Conservation (phyloP, 352 stramenopile species). For the Globisporangium barbulae region DNA sequence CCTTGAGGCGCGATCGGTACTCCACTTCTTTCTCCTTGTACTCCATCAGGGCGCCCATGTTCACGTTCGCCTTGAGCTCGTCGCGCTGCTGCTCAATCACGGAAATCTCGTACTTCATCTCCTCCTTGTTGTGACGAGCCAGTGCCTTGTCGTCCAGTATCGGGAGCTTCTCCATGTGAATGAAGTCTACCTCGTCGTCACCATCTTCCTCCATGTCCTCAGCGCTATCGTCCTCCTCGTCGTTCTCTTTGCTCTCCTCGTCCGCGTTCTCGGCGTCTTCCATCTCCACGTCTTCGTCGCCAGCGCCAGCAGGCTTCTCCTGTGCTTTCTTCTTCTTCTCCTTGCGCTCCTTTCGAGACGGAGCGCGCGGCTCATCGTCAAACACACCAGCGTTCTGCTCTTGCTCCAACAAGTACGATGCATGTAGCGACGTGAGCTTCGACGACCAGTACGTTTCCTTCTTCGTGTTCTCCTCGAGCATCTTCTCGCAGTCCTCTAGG, state of each 20-base stretch:
- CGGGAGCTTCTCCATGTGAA: constrained; percentile 57
- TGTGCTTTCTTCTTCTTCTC: constrained; percentile 18
- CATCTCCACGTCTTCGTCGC: constrained; percentile 35
- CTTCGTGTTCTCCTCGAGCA: constrained; percentile 90
- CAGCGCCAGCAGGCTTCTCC: constrained; percentile 25
- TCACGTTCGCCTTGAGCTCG: constrained; percentile 93
- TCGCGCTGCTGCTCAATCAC: constrained; percentile 92
- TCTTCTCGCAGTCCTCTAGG: constrained; percentile 91
- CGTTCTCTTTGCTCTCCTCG: constrained; percentile 29
- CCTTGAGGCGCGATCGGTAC: constrained; percentile 90
- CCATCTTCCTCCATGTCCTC: constrained; percentile 23
- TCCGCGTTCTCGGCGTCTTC: constrained; percentile 22
- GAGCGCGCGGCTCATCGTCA: constrained; percentile 43
- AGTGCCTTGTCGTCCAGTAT: constrained; percentile 74
- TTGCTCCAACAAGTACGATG: constrained; percentile 58
- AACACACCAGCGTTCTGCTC: constrained; percentile 73
- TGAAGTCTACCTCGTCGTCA: constrained; percentile 31
- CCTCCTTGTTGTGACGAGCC: constrained; percentile 86
- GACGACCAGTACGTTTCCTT: constrained; percentile 86
- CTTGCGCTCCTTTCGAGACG: constrained; percentile 36
- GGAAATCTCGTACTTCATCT: constrained; percentile 93
- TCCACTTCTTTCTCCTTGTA: constrained; percentile 96
- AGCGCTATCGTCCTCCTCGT: constrained; percentile 22
- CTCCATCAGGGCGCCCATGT: constrained; percentile 89
- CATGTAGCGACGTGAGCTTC: constrained; percentile 69